Conservation (phyloP, 768 basidiomycete species). For the Hericium coralloides region DNA sequence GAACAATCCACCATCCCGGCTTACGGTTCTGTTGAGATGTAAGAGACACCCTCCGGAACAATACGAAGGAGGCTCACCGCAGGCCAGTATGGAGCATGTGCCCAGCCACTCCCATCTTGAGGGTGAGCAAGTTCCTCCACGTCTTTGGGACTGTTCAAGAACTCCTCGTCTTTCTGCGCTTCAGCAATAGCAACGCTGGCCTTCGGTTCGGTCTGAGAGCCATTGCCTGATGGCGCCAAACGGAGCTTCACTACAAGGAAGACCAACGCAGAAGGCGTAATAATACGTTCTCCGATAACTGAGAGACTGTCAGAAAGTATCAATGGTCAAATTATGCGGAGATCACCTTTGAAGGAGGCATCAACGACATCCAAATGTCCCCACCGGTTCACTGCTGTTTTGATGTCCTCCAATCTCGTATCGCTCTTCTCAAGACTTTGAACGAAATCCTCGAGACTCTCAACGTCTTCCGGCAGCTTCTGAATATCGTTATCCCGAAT, state of each 20-base stretch:
- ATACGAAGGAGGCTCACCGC: conserved; percentile 39
- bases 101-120: conserved; percentile 40
- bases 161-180: conserved; percentile 49
- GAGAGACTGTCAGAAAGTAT: background rate
- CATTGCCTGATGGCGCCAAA: conserved; percentile 41
- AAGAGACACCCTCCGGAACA: no score
- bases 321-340: background rate
- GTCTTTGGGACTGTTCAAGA: conserved; percentile 54
- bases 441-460: conserved; percentile 35
- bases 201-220: conserved; percentile 21
- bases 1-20: conserved; percentile 86
- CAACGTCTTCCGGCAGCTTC: conserved; percentile 29
- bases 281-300: conserved; percentile 87
- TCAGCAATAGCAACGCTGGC: conserved; percentile 29
- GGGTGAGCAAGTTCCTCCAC: conserved; percentile 47
- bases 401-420: conserved; percentile 39
- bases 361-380: conserved; percentile 72
- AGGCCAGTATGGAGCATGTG: conserved; percentile 94
- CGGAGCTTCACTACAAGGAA: conserved; percentile 80
- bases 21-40: conserved; percentile 57
- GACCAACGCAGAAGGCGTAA: conserved; percentile 85
- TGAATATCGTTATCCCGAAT: conserved; percentile 47
- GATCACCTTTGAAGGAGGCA: conserved; percentile 76
- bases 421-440: conserved; percentile 44
- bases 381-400: conserved; percentile 62